Percentiles rank a stretch among this genome's conserved stretches.
Evolutionary conservation across 257 asterid genomes (phyloP).

Genomic region (Gentiana macrophylla): DNA sequence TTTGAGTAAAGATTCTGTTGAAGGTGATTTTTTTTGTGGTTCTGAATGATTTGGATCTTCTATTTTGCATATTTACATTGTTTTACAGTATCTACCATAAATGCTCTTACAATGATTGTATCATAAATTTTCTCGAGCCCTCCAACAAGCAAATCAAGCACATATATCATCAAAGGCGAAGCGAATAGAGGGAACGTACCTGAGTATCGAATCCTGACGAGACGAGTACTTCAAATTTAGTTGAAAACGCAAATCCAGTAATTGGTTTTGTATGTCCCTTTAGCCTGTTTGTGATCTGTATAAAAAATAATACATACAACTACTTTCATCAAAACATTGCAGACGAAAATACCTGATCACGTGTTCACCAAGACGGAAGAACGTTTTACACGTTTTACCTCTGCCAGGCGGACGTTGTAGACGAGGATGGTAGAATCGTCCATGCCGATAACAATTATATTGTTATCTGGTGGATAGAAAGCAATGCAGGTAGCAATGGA

Average conservation of each 20-base stretch:
- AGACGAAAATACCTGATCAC: not conserved
- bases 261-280: constrained; percentile 50
- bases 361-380: not conserved
- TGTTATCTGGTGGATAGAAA: constrained; percentile 69
- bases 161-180: not conserved
- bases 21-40: no score
- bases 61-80: no score
- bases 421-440: constrained; percentile 57
- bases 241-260: constrained; percentile 55
- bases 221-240: constrained; percentile 30
- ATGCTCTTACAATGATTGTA: no score
- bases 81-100: no score
- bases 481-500: constrained; percentile 56
- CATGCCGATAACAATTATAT: constrained; percentile 54
- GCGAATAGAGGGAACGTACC: constrained; percentile 18
- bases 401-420: constrained; percentile 43
- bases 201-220: constrained; percentile 56
- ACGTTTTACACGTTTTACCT: constrained; percentile 34
- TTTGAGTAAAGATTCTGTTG: no score
- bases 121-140: no score
- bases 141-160: not conserved
- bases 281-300: constrained; percentile 47
- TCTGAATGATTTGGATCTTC: no score
- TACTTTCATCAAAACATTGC: constrained; percentile 1
- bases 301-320: constrained; percentile 2